Evolutionary conservation across 345 rosid genomes (phyloP).

Genomic region (rapeseed (Brassica napus)): Da-Ae NC_063447.1:42359501-42360000

Average conservation of each 20-base stretch:
- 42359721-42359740: not conserved
- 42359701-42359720: not conserved
- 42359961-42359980: no score
- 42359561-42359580: no score
- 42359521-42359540: not conserved
- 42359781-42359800: conserved; percentile 22
- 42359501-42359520: not conserved
- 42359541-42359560: not conserved
- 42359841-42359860: conserved; percentile 30
- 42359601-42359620: no score
- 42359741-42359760: not conserved
- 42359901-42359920: not conserved
- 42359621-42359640: no score
- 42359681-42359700: not conserved
- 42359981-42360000: no score
- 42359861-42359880: conserved; percentile 20
- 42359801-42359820: not conserved
- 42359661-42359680: no score
- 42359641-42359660: no score
- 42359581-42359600: no score
- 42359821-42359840: not conserved
- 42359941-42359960: no score
- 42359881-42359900: conserved; percentile 7
- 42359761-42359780: not conserved
- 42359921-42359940: no score